Percentiles rank a stretch among this genome's conserved stretches.
phyloP scores from a whole-genome alignment of 768 basidiomycete genomes.

The Chalciporus piperatus region DNA sequence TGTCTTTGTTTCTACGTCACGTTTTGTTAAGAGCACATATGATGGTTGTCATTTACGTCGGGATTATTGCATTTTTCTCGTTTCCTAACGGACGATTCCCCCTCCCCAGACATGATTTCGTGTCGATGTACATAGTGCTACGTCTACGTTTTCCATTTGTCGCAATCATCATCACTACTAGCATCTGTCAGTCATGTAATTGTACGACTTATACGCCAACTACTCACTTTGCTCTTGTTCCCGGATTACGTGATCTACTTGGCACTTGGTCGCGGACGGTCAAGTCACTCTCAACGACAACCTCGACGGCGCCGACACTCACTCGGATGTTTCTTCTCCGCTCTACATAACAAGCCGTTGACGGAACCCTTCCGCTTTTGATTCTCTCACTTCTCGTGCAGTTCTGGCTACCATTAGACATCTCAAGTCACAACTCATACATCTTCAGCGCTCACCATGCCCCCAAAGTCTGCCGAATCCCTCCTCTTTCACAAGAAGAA shows the following conservation, averaged over 20 bases:
- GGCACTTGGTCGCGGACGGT: slow-evolving; percentile 6
- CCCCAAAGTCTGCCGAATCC: slow-evolving; percentile 36
- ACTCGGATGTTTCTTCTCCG: slow-evolving; percentile 2
- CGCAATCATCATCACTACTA: slow-evolving; percentile 16
- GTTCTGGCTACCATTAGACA: not conserved
- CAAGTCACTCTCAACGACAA: not conserved
- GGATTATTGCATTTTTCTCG: slow-evolving; percentile 21
- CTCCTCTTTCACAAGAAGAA: slow-evolving; percentile 73
- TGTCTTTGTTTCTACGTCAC: slow-evolving; percentile 5
- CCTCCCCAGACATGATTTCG: slow-evolving; percentile 14
- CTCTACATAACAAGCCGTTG: not conserved
- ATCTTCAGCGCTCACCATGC: slow-evolving; percentile 14
- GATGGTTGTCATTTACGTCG: slow-evolving; percentile 18
- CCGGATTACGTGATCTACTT: slow-evolving; percentile 26
- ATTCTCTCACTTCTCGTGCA: not conserved
- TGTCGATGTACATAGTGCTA: slow-evolving; percentile 31
- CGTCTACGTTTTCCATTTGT: slow-evolving; percentile 7
- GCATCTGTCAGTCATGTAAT: slow-evolving; percentile 14
- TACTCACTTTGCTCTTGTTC: not conserved
- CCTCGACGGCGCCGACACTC: not conserved
- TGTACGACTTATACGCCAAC: slow-evolving; percentile 6
- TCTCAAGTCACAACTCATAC: not conserved
- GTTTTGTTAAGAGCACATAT: slow-evolving; percentile 16
- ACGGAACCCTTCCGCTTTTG: not conserved
- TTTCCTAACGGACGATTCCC: slow-evolving; percentile 25